Evolutionary conservation across 2,329 filamentous ascomycete species (phyloP).

Genomic region (Talaromyces rugulosus): DNA sequence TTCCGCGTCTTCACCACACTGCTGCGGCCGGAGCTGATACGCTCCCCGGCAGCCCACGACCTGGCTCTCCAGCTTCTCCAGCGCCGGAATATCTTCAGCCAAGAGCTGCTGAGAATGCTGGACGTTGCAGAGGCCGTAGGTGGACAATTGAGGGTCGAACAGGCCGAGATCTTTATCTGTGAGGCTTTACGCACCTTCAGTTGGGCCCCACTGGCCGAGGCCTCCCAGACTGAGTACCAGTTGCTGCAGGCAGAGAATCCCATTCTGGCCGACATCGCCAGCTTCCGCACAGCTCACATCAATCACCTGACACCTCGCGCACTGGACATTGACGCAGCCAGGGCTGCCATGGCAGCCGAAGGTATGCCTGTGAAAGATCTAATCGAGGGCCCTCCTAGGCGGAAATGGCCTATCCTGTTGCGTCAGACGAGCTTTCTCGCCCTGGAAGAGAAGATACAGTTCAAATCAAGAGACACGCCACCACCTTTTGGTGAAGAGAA

Average conservation of each 20-base stretch:
- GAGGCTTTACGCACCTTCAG: conserved; percentile 46
- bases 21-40: conserved; percentile 40
- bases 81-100: conserved; percentile 41
- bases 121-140: conserved; percentile 27
- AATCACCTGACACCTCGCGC: conserved; percentile 53
- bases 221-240: conserved; percentile 40
- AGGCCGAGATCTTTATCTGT: conserved; percentile 37
- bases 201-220: conserved; percentile 36
- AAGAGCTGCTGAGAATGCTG: conserved; percentile 35
- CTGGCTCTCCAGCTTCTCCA: conserved; percentile 32
- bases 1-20: conserved; percentile 45
- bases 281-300: conserved; percentile 44
- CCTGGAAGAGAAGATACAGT: conserved; percentile 46
- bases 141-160: conserved; percentile 21
- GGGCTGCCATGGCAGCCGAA: conserved; percentile 38
- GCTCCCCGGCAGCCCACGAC: conserved; percentile 11
- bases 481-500: not conserved
- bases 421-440: conserved; percentile 54
- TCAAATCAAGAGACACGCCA: conserved; percentile 21
- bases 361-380: conserved; percentile 45
- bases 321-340: conserved; percentile 45
- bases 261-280: conserved; percentile 47
- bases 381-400: conserved; percentile 49
- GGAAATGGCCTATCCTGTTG: conserved; percentile 45
- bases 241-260: conserved; percentile 43